Base-by-base conservation (phyloP, 306 rosid genomes). In the Betula pendula region DNA sequence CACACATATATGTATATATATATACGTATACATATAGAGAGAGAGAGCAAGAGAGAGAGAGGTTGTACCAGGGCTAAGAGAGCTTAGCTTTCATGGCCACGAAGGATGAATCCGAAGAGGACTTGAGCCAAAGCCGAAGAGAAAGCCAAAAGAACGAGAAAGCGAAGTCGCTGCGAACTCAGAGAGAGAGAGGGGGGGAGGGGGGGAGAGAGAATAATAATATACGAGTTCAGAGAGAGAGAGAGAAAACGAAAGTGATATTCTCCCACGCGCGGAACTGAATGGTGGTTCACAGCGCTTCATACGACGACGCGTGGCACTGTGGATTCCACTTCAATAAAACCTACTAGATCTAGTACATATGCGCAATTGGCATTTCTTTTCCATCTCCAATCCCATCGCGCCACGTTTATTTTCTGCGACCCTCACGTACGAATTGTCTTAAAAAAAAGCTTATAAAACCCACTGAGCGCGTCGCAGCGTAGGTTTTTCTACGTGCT, bases 61-160 rank as follows among this genome's bases (percentile, higher is more conserved):
- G 52, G 81, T 11, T 40, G 72, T 81, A 90, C 91, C 96, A 81
- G 88, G 71, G 87, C 82, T 81, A 85, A 70, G 22, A 75, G 72
- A 82, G 87, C 84, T 78, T 65, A 83, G 86, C 66, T 84, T 83
- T 87, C 91, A 92, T 92, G 92, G 79, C 79, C 77, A 76, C 82
- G 81, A 88, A 78, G 86, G 86, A 67, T 88, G 87, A 92, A 84
- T 88, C 72, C 77, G 81, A 73, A 73, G 84, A 9, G 45, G 72
- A 80, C 76, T 59, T 8, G 44, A 17, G 31, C 33, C 42, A 68
- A 70, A 45, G 48, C 79, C 67, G 51, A 66, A 76, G 79, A 71
- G 55, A 59, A 25, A 79, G 45, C 73, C 70, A 78, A 44, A 47
- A 47, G 75, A 24, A 73, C 29, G 38, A 62, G 73, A 62, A 25